These are phyloP conservation scores for Entomortierella chlamydospora DNA, from an alignment of 192 early-diverging fungal species.

Conservation along the genomic window DNA sequence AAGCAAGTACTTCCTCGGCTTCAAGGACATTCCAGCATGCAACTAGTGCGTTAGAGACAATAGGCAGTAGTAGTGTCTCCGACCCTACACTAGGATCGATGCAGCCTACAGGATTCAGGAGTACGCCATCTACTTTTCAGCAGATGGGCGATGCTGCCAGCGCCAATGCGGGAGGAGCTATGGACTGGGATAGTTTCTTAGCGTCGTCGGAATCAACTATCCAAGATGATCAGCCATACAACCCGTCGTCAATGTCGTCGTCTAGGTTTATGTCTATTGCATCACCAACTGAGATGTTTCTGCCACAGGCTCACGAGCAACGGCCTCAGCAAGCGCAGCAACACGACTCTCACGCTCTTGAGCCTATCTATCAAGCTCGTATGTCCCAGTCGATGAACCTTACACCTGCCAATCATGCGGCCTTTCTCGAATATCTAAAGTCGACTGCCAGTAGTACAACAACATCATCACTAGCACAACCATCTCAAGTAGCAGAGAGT, in stretches of 20 bases:
- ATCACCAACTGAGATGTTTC: not conserved
- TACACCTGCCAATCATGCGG: slow-evolving; percentile 47
- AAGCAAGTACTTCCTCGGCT: slow-evolving; percentile 15
- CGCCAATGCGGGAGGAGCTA: not conserved
- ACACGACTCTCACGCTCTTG: not conserved
- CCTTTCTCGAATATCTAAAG: slow-evolving; percentile 45
- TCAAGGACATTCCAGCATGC: slow-evolving; percentile 37
- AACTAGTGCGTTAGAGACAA: slow-evolving; percentile 26
- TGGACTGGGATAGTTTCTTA: slow-evolving; percentile 51
- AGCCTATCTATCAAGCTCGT: slow-evolving; percentile 20
- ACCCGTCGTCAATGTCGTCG: slow-evolving; percentile 26
- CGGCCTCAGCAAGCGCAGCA: not conserved
- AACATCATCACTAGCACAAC: not conserved
- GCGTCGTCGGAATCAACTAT: slow-evolving; percentile 41
- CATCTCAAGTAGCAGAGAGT: not conserved
- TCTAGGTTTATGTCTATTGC: not conserved
- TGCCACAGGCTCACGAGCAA: not conserved
- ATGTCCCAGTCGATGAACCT: slow-evolving; percentile 41
- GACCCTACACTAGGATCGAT: not conserved
- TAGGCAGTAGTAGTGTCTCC: not conserved
- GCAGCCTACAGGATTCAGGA: slow-evolving; percentile 7
- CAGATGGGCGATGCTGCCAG: not conserved
- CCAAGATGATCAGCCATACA: slow-evolving; percentile 22
- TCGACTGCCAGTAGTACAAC: slow-evolving; percentile 18
- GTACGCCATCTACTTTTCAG: not conserved